phyloP scores from a whole-genome alignment of 2,329 filamentous ascomycete genomes.

The Ceratocystiopsis brevicomis region DNA sequence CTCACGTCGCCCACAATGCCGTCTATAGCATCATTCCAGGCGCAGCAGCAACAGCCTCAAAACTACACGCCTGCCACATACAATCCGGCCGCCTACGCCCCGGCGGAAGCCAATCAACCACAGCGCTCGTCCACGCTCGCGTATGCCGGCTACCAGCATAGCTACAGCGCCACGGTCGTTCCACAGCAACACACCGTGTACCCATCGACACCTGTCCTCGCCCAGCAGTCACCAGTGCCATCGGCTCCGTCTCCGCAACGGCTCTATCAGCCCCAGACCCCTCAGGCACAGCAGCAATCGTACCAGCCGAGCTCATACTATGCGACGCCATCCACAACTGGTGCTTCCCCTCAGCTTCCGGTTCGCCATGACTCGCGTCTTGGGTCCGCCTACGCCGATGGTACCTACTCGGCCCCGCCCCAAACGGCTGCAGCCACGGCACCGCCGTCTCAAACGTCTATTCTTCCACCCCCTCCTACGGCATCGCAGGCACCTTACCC shows the following conservation, averaged over 20 bases:
- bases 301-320: constrained; percentile 7
- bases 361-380: constrained; percentile 8
- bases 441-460: no score
- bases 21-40: constrained; percentile 11
- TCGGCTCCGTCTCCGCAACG: no score
- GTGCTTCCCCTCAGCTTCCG: constrained; percentile 9
- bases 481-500: constrained; percentile 31
- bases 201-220: neutral
- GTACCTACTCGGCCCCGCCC: no score
- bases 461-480: constrained; percentile 5
- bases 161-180: constrained; percentile 20
- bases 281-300: constrained; percentile 2
- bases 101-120: constrained; percentile 19
- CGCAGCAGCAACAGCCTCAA: constrained; percentile 22
- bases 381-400: no score
- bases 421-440: no score
- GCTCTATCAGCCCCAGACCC: constrained; percentile 1
- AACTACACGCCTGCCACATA: constrained; percentile 35
- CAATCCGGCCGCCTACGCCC: constrained; percentile 41
- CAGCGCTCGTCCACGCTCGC: constrained; percentile 28
- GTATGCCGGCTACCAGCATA: constrained; percentile 27
- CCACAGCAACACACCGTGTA: constrained; percentile 11
- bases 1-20: constrained; percentile 20
- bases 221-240: neutral
- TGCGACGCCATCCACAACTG: constrained; percentile 5